Conservation (phyloP, 495 filamentous ascomycete genomes). For the Podospora fimiseda region DNA sequence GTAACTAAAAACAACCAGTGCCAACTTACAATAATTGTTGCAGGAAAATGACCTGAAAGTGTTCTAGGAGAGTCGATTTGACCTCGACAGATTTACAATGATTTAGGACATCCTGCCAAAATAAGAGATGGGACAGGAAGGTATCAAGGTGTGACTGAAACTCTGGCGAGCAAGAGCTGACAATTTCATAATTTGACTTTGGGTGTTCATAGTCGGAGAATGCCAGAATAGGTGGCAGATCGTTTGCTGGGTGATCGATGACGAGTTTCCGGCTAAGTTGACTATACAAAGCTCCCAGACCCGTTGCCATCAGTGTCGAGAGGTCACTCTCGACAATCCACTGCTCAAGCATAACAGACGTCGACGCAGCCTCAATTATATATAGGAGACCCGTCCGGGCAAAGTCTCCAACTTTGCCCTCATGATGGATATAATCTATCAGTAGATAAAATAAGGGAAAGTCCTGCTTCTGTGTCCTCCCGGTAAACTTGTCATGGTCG, state of each 20-base stretch:
- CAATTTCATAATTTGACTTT: slow-evolving; percentile 56
- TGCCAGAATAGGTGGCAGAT: slow-evolving; percentile 72
- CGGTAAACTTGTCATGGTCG: slow-evolving; percentile 64
- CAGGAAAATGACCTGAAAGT: slow-evolving; percentile 94
- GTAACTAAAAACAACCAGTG: neutral
- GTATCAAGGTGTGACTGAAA: slow-evolving; percentile 80
- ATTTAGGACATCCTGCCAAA: slow-evolving; percentile 97
- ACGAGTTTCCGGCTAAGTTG: slow-evolving; percentile 77
- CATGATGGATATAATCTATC: slow-evolving; percentile 92
- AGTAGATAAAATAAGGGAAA: slow-evolving; percentile 94
- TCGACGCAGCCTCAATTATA: slow-evolving; percentile 87
- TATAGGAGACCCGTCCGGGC: slow-evolving; percentile 93
- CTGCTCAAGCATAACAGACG: slow-evolving; percentile 72
- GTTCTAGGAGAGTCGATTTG: slow-evolving; percentile 84
- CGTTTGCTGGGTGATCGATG: slow-evolving; percentile 53
- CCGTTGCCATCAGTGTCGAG: slow-evolving; percentile 93
- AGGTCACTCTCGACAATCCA: slow-evolving; percentile 98
- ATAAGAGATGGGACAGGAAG: slow-evolving; percentile 88
- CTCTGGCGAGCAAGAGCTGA: slow-evolving; percentile 59
- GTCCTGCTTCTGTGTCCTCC: slow-evolving; percentile 80
- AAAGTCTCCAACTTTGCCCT: slow-evolving; percentile 90
- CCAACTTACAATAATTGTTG: slow-evolving; percentile 88
- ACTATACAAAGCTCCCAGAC: slow-evolving; percentile 90
- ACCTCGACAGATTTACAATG: slow-evolving; percentile 90
- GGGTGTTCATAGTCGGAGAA: slow-evolving; percentile 75